Base-by-base conservation (phyloP, 2,329 filamentous ascomycete genomes). In the Arthrinium puccinioides region DNA sequence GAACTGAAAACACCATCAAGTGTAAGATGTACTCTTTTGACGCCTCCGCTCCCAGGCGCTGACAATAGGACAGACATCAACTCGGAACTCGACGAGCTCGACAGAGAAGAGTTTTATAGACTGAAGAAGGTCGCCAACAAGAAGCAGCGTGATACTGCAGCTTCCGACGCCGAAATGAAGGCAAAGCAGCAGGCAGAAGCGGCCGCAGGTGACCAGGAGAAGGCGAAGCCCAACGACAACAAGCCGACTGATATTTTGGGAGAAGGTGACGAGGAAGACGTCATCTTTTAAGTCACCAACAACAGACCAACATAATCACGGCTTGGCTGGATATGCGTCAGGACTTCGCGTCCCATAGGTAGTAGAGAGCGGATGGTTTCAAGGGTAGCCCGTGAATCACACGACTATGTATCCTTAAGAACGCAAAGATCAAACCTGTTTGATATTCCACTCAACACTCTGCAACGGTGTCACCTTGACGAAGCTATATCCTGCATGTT, bases 1-100 rank as follows among this genome's bases (percentile, higher is more conserved):
- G 92, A 48, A 98, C 92, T 11, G 92, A 98, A 61, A 98, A 97
- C 56, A 98, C 92, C n/a, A 98, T 98, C 70, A 96, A 95, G 67
- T 98, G 82, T 82, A 66, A 49, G 74, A 15, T 8, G 11, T n/a
- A n/a, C n/a, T 6, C 7, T 18, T 13, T 20, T 6, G 10, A 10
- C 6, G 6, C 3, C n/a, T 6, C 19, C 3, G 6, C 9, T 6
- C 7, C 6, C 9, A 39, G 24, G 16, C 21, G 18, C 47, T 48
- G 32, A 49, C 30, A 48, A 5, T n/a, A 9, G 6, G 14, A 21
- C 41, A 84, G 80, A 97, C 57, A 97, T 97, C 73, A 97, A 97
- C 67, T 95, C 90, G 1, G 92, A 98, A 61, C 76, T 98, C 13
- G 92, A 98, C 57, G 92, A 98, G 66, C 72, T 98, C 35, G 94